These are phyloP conservation scores for Trichoderma pleuroti DNA, from an alignment of 2,329 filamentous ascomycete genomes.

Conservation along the genomic window DNA sequence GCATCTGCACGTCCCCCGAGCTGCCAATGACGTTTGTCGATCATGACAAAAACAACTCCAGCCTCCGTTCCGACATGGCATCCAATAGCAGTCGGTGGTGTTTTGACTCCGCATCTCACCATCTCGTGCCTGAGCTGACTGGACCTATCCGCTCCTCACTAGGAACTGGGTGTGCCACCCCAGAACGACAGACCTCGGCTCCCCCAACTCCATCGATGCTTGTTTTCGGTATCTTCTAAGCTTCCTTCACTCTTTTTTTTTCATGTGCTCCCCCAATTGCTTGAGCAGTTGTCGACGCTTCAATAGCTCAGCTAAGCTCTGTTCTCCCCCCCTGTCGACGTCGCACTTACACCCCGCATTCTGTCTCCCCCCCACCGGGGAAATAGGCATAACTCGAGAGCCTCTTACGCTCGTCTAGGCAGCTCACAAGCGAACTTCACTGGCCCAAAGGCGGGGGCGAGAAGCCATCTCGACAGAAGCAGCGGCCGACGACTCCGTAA, in stretches of 20 bases:
- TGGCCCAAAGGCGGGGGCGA: background rate
- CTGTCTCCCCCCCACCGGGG: conserved; percentile 15
- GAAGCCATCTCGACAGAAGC: background rate
- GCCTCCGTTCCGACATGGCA: background rate
- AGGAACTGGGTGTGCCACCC: background rate
- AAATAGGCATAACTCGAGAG: background rate
- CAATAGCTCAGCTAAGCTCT: background rate
- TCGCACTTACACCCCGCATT: conserved; percentile 15
- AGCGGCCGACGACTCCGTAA: background rate
- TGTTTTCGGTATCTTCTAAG: background rate
- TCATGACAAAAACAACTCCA: background rate
- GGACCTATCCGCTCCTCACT: background rate
- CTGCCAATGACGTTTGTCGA: background rate
- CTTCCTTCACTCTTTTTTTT: background rate
- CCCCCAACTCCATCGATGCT: background rate
- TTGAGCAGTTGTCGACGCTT: background rate
- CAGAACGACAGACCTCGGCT: conserved; percentile 9
- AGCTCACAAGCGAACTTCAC: background rate
- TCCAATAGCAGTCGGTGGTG: background rate
- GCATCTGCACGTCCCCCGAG: background rate
- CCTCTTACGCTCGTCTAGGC: conserved; percentile 8
- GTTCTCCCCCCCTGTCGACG: background rate
- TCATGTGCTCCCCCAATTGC: conserved; percentile 3
- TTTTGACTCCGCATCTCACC: background rate
- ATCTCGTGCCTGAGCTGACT: conserved; percentile 14